Evolutionary conservation across 345 rosid genomes (phyloP).

Genomic region (Combretum micranthum): DNA sequence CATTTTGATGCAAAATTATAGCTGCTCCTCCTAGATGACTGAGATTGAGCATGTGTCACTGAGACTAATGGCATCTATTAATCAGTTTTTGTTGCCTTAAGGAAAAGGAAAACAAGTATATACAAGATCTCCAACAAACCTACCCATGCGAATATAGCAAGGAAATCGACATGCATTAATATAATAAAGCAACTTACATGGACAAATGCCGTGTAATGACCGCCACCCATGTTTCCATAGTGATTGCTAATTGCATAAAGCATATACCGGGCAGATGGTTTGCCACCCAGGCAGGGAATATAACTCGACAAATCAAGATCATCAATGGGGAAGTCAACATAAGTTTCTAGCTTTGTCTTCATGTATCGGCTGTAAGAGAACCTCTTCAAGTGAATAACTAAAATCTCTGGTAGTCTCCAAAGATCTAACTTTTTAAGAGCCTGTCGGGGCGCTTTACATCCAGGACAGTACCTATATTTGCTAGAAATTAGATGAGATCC

Average conservation of each 20-base stretch:
- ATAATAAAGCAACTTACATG: slow-evolving; percentile 59
- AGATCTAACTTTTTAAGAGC: slow-evolving; percentile 94
- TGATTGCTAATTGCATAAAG: slow-evolving; percentile 97
- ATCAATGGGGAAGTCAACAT: slow-evolving; percentile 83
- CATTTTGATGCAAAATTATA: too few relatives aligned
- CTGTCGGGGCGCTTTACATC: slow-evolving; percentile 83
- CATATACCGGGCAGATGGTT: slow-evolving; percentile 54
- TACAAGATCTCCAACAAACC: not conserved
- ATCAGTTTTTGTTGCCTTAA: too few relatives aligned
- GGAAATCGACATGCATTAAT: not conserved
- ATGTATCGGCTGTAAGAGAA: slow-evolving; percentile 78
- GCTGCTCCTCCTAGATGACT: too few relatives aligned
- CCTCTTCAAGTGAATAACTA: slow-evolving; percentile 90
- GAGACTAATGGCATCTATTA: too few relatives aligned
- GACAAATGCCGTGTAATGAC: slow-evolving; percentile 96
- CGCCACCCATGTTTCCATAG: slow-evolving; percentile 96
- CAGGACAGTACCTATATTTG: slow-evolving; percentile 77
- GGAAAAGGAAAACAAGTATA: not conserved
- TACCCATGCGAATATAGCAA: not conserved
- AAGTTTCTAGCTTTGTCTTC: slow-evolving; percentile 93
- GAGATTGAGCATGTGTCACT: too few relatives aligned
- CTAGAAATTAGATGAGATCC: slow-evolving; percentile 7
- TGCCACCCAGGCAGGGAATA: slow-evolving; percentile 48
- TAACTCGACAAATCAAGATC: slow-evolving; percentile 80
- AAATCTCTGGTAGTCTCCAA: slow-evolving; percentile 93